Conservation (phyloP, 495 filamentous ascomycete genomes). For the Penicillium bovifimosum region DNA sequence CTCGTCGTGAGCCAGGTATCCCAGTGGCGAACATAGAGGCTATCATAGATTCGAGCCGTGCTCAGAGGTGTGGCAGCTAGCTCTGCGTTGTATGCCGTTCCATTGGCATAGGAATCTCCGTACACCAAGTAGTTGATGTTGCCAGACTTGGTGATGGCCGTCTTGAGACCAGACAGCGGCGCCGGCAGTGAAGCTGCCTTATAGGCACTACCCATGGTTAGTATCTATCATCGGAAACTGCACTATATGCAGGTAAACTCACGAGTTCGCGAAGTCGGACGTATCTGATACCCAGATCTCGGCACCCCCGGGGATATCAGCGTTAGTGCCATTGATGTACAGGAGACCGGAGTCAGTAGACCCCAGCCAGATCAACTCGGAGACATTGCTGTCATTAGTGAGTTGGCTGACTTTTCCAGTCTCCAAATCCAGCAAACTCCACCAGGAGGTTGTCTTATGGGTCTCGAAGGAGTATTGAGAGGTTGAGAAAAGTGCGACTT, state of each 20-base stretch:
- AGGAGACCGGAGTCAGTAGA: slow-evolving; percentile 36
- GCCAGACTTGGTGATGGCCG: slow-evolving; percentile 47
- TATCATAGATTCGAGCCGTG: slow-evolving; percentile 60
- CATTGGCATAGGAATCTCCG: slow-evolving; percentile 54
- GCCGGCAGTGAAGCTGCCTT: slow-evolving; percentile 54
- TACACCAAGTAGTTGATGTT: slow-evolving; percentile 57
- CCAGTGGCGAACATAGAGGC: slow-evolving; percentile 74
- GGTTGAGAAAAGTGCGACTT: slow-evolving; percentile 30
- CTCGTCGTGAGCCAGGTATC: slow-evolving; percentile 56
- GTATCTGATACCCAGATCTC: slow-evolving; percentile 39
- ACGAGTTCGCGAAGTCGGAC: slow-evolving; percentile 24
- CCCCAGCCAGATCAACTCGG: slow-evolving; percentile 41
- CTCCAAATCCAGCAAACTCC: slow-evolving; percentile 37
- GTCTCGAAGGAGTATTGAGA: slow-evolving; percentile 44
- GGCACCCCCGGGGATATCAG: slow-evolving; percentile 35
- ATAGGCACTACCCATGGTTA: slow-evolving; percentile 30
- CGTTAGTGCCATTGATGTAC: slow-evolving; percentile 45
- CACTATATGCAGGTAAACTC: not conserved
- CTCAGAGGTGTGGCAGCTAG: slow-evolving; percentile 50
- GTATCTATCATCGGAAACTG: too few relatives aligned
- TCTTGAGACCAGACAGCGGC: slow-evolving; percentile 61
- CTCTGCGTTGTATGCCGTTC: slow-evolving; percentile 55
- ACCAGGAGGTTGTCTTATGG: slow-evolving; percentile 26
- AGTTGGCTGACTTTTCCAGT: slow-evolving; percentile 33
- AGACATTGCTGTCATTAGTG: slow-evolving; percentile 39